Evolutionary conservation across 768 basidiomycete genomes (phyloP), one percentile per base, ranked within the genome.

Genomic region (Phylloporus sp.): DNA sequence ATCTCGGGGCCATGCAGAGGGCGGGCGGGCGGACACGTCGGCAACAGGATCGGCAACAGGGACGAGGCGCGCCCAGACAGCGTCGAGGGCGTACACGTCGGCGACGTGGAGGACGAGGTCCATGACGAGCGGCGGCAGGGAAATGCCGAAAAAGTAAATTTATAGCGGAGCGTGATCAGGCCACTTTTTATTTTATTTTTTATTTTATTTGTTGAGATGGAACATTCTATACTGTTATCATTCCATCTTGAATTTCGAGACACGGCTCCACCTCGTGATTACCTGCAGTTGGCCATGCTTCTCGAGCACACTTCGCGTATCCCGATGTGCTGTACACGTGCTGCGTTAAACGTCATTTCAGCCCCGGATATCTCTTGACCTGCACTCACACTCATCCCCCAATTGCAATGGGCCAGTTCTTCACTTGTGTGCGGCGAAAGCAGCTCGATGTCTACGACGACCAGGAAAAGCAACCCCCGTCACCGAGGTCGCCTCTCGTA

Each of bases 1-100:
- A 59, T 93, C 86, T 35, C 94, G 80, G 0, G 92, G 82, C 91
- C 91, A 93, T 34, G 88, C 88, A 5, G 88, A 90, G 34, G 74
- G 57, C 12, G 76, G 29, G 43, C 69, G 59, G 39, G 75, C 61
- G 9, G 77, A 70, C 40, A 68, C 70, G 50, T 70, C 65, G 59
- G 76, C 76, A n/a, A 78, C 73, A 27, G 75, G 74, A 55, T 62
- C 58, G 35, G 52, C 50, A 53, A 80, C 69, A 3, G 93, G 95
- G 44, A 93, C 74, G 55, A 91, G 66, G 46, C 74, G 76, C 3
- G 90, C 83, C 79, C 87, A 97, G n/a, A 85, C 67, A 42, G 71
- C 72, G 81, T 97, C 95, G 59, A 97, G 76, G 42, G 88, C 24
- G 63, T 77, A 78, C 28, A 85, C 78, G 72, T 97, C 93, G 36